phyloP scores from a whole-genome alignment of 1,139 yeast species.

The Williopsis jadinii region DNA sequence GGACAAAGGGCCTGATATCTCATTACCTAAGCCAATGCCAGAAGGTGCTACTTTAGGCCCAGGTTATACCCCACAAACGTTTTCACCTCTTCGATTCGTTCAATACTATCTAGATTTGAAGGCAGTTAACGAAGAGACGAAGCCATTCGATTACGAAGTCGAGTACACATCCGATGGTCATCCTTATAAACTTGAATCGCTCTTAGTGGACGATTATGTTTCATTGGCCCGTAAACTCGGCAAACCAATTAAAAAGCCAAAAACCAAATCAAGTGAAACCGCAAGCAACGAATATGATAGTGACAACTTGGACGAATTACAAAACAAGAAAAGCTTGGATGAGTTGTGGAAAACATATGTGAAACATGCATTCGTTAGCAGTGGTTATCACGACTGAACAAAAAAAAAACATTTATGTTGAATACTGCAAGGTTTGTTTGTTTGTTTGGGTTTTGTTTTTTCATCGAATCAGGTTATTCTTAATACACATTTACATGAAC shows the following conservation, averaged over 20 bases:
- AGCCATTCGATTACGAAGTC: constrained; percentile 48
- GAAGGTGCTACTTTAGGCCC: constrained; percentile 54
- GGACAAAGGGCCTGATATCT: constrained; percentile 42
- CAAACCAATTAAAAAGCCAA: constrained; percentile 25
- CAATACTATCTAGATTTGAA: constrained; percentile 67
- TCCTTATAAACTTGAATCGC: constrained; percentile 44
- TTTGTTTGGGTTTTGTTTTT: too few species aligned
- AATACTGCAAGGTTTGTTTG: too few species aligned
- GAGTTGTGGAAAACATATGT: constrained; percentile 32
- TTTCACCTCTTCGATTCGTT: constrained; percentile 64
- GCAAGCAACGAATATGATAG: not conserved
- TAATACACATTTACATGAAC: not conserved
- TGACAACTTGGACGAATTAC: constrained; percentile 6
- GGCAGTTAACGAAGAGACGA: constrained; percentile 38
- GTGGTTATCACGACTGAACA: constrained; percentile 8
- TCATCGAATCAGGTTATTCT: not conserved
- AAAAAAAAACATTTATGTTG: not conserved
- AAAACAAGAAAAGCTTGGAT: constrained; percentile 15
- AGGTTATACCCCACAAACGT: constrained; percentile 61
- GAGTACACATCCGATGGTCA: constrained; percentile 66
- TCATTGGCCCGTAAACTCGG: constrained; percentile 49
- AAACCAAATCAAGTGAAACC: not conserved
- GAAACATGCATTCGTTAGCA: constrained; percentile 49
- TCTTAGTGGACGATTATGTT: constrained; percentile 58
- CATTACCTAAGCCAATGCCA: constrained; percentile 66